phyloP scores from a whole-genome alignment of 208 protist species.

The Tritrichomonas musculus region DNA sequence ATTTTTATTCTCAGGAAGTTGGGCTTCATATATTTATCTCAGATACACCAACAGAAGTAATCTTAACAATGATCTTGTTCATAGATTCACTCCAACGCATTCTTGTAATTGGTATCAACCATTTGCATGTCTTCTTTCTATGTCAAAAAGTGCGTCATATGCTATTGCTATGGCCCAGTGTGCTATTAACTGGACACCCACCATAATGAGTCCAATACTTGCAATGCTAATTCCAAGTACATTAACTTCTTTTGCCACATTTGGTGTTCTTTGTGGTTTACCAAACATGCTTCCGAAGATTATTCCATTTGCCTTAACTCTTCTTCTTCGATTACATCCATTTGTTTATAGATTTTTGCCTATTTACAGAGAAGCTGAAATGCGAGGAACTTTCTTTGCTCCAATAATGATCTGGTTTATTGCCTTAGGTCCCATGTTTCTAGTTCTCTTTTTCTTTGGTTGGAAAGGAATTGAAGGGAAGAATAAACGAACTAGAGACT shows the following conservation, averaged over 20 bases:
- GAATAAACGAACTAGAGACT: too few species aligned
- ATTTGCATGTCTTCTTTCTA: background rate
- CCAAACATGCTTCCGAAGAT: background rate
- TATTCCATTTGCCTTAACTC: background rate
- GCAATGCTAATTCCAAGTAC: background rate
- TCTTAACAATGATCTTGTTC: slow-evolving; percentile 22
- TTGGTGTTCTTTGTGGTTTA: background rate
- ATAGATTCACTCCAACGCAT: background rate
- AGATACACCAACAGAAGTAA: background rate
- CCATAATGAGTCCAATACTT: background rate
- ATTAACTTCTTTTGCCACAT: background rate
- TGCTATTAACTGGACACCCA: background rate
- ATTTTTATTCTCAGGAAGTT: background rate
- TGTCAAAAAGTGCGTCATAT: background rate
- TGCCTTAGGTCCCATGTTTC: background rate
- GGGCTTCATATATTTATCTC: slow-evolving; percentile 9
- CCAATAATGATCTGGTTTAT: background rate
- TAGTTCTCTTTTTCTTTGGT: background rate
- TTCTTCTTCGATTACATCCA: background rate
- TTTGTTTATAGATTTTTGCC: background rate
- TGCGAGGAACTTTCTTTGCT: background rate
- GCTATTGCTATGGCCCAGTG: background rate
- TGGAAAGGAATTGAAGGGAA: too few species aligned
- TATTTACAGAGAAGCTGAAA: slow-evolving; percentile 14
- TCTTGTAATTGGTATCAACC: background rate